Evolutionary conservation across 805 yeast genomes (phyloP).

Genomic region (Sugiyamaella lignohabitans): DNA sequence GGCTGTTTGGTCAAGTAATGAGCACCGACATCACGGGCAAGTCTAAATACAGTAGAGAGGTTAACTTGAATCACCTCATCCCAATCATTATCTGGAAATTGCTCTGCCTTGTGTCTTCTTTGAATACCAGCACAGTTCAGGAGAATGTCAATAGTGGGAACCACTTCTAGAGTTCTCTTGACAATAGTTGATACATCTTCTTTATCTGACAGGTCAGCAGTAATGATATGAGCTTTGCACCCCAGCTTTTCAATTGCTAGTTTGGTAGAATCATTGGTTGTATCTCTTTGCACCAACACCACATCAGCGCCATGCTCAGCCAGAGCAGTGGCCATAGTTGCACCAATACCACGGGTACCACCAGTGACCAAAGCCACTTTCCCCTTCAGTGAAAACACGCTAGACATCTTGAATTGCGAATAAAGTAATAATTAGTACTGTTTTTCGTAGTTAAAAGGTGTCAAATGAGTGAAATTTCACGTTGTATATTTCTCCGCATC

Average conservation of each 20-base stretch:
- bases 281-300: slow-evolving; percentile 26
- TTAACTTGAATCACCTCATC: slow-evolving; percentile 54
- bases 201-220: slow-evolving; percentile 26
- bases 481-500: too few species aligned
- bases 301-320: slow-evolving; percentile 42
- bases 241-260: slow-evolving; percentile 27
- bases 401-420: slow-evolving; percentile 3
- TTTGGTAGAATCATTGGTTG: slow-evolving; percentile 29
- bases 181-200: slow-evolving; percentile 29
- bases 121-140: slow-evolving; percentile 59
- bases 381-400: slow-evolving; percentile 10
- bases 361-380: slow-evolving; percentile 37
- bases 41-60: slow-evolving; percentile 50
- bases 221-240: slow-evolving; percentile 23
- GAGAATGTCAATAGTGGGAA: slow-evolving; percentile 47
- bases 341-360: slow-evolving; percentile 49
- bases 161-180: slow-evolving; percentile 30
- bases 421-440: too few species aligned
- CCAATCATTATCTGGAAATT: slow-evolving; percentile 52
- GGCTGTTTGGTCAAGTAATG: slow-evolving; percentile 34
- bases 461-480: too few species aligned
- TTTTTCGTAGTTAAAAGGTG: too few species aligned
- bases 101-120: slow-evolving; percentile 56
- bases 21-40: slow-evolving; percentile 31
- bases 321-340: slow-evolving; percentile 41